These are phyloP conservation scores for Cytauxzoon felis DNA, from an alignment of 169 alveolate genomes.

Conservation along the genomic window DNA sequence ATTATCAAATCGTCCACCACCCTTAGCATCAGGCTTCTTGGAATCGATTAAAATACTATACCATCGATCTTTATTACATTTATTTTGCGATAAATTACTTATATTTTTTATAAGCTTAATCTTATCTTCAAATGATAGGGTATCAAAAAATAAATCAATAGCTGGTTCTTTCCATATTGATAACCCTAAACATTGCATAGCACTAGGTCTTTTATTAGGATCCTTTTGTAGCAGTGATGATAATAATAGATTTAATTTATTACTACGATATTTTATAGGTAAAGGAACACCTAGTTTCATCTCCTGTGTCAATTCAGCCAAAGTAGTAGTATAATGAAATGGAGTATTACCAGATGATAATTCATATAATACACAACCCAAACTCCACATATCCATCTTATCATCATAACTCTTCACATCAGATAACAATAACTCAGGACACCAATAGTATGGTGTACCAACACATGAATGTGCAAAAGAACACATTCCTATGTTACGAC, in stretches of 20 bases:
- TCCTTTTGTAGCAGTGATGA: slow-evolving; percentile 61
- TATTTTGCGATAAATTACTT: too few species aligned
- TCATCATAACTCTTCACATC: slow-evolving; percentile 90
- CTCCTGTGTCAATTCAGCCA: slow-evolving; percentile 69
- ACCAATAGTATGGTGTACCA: slow-evolving; percentile 96
- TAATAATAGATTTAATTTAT: slow-evolving; percentile 63
- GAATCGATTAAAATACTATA: too few species aligned
- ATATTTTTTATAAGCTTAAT: slow-evolving; percentile 8
- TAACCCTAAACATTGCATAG: slow-evolving; percentile 69
- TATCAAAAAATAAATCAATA: slow-evolving; percentile 44
- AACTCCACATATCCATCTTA: slow-evolving; percentile 90
- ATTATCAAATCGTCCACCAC: too few species aligned
- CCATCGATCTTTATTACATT: too few species aligned
- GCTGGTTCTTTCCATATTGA: slow-evolving; percentile 63
- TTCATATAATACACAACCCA: slow-evolving; percentile 91
- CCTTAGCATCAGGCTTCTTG: too few species aligned
- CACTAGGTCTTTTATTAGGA: slow-evolving; percentile 73
- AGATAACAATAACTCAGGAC: slow-evolving; percentile 90
- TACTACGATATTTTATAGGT: slow-evolving; percentile 61
- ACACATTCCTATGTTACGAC: slow-evolving; percentile 87
- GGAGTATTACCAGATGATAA: slow-evolving; percentile 90
- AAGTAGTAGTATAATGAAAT: slow-evolving; percentile 83
- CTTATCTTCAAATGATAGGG: slow-evolving; percentile 31
- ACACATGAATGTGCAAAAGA: slow-evolving; percentile 91
- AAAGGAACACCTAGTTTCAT: slow-evolving; percentile 71